Evolutionary conservation across 345 rosid genomes (phyloP).

Genomic region (Rubroshorea leprosula): DNA sequence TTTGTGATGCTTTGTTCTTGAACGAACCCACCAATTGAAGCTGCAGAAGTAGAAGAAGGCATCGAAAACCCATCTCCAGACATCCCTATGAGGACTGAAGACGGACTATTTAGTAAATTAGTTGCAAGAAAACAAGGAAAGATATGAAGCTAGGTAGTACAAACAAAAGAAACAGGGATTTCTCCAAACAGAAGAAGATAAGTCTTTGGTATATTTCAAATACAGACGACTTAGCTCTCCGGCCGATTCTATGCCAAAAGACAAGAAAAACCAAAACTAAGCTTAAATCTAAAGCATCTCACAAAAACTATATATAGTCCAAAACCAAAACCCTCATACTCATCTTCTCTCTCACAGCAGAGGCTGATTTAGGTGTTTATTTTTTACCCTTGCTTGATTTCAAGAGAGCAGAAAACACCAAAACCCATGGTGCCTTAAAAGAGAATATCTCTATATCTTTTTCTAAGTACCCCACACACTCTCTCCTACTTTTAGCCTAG

Average conservation of each 20-base stretch:
- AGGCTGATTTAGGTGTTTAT: not conserved
- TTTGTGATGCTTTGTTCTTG: constrained; percentile 45
- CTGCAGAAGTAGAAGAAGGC: no score
- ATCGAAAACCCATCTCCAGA: constrained; percentile 58
- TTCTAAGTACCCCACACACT: not conserved
- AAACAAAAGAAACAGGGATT: constrained; percentile 36
- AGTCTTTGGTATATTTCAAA: constrained; percentile 42
- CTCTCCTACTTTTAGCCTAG: constrained; percentile 15
- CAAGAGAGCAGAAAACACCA: constrained; percentile 41
- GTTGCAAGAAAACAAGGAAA: constrained; percentile 33
- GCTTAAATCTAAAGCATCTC: constrained; percentile 31
- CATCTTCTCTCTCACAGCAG: constrained; percentile 14
- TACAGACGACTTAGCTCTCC: constrained; percentile 33
- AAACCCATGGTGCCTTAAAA: constrained; percentile 20
- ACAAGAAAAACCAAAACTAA: constrained; percentile 45
- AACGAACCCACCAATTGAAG: constrained; percentile 42
- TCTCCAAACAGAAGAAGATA: constrained; percentile 51
- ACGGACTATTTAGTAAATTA: constrained; percentile 19
- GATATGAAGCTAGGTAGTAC: constrained; percentile 31
- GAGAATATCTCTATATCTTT: constrained; percentile 25
- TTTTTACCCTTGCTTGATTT: constrained; percentile 26
- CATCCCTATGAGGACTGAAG: constrained; percentile 31
- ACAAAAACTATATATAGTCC: constrained; percentile 20
- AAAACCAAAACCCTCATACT: constrained; percentile 36
- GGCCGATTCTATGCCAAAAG: constrained; percentile 62